These are phyloP conservation scores for Auricularia auricula-judae DNA, from an alignment of 768 basidiomycete genomes.

Conservation along the genomic window DNA sequence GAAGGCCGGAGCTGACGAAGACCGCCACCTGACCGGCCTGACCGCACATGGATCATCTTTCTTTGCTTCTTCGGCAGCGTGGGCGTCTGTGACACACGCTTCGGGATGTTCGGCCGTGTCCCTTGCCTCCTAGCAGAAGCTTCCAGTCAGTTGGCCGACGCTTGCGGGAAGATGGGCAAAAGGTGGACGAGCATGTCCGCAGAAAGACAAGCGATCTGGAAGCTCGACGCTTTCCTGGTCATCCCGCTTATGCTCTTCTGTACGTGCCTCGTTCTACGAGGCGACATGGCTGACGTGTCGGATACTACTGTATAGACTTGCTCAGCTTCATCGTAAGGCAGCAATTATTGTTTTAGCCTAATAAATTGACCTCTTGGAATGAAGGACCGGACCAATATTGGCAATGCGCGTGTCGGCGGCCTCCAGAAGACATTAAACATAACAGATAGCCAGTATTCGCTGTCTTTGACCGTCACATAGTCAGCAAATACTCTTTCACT, in stretches of 20 bases:
- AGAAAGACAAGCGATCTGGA: not conserved
- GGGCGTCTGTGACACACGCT: too few species aligned
- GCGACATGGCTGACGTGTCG: not conserved
- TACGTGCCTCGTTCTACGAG: not conserved
- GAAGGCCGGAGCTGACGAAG: too few species aligned
- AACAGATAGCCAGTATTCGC: conserved; percentile 24
- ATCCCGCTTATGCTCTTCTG: not conserved
- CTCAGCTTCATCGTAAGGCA: not conserved
- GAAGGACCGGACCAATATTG: conserved; percentile 17
- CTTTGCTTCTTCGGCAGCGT: too few species aligned
- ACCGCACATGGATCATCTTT: too few species aligned
- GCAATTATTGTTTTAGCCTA: too few species aligned
- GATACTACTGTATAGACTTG: not conserved
- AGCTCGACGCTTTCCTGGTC: not conserved
- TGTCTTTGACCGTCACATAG: conserved; percentile 20
- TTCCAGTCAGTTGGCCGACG: too few species aligned
- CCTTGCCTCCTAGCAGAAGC: too few species aligned
- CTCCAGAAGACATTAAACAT: conserved; percentile 43
- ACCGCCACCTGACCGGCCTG: too few species aligned
- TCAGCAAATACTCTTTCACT: not conserved
- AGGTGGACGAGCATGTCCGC: too few species aligned
- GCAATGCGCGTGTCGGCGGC: conserved; percentile 53
- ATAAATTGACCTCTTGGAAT: not conserved
- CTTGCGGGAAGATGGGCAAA: too few species aligned
- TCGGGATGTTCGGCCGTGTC: too few species aligned